Evolutionary conservation across 2,329 filamentous ascomycete species (phyloP).

Genomic region (Colletotrichum orchidophilum): DNA sequence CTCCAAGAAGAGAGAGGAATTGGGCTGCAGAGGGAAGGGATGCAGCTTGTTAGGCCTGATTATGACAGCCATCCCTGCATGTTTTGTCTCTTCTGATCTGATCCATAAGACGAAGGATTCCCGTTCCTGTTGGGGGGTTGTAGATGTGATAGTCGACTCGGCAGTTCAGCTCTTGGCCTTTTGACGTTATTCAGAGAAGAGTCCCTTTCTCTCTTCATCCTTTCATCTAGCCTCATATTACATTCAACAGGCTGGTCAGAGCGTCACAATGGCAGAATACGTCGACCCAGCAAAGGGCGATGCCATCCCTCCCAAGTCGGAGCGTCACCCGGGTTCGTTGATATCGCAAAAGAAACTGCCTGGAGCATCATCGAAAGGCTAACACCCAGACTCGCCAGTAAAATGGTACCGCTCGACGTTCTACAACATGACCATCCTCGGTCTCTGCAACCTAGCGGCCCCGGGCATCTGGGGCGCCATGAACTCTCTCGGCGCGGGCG

Average conservation of each 20-base stretch:
- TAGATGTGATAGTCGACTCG: neutral
- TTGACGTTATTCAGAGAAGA: neutral
- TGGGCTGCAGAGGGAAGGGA: neutral
- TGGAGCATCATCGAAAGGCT: neutral
- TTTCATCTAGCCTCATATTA: neutral
- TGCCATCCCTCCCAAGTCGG: conserved; percentile 38
- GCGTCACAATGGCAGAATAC: neutral
- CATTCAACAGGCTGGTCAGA: neutral
- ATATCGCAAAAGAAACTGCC: neutral
- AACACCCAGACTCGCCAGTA: conserved; percentile 47
- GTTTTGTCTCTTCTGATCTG: neutral
- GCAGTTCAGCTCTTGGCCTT: neutral
- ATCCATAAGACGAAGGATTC: conserved; percentile 25
- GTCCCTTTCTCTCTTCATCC: neutral
- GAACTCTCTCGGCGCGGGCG: conserved; percentile 78
- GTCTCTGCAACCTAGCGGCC: conserved; percentile 75
- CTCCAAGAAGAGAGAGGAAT: neutral
- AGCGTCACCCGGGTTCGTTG: conserved; percentile 42
- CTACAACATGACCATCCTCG: conserved; percentile 77
- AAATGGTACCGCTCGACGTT: conserved; percentile 78
- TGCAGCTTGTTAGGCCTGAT: neutral
- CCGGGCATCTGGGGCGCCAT: conserved; percentile 79
- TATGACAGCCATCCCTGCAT: conserved; percentile 18
- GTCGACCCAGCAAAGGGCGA: conserved; percentile 12
- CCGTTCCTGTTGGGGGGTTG: neutral